phyloP scores from a whole-genome alignment of 2,329 filamentous ascomycete genomes.

The Parasarocladium wereldwijsianum region DNA sequence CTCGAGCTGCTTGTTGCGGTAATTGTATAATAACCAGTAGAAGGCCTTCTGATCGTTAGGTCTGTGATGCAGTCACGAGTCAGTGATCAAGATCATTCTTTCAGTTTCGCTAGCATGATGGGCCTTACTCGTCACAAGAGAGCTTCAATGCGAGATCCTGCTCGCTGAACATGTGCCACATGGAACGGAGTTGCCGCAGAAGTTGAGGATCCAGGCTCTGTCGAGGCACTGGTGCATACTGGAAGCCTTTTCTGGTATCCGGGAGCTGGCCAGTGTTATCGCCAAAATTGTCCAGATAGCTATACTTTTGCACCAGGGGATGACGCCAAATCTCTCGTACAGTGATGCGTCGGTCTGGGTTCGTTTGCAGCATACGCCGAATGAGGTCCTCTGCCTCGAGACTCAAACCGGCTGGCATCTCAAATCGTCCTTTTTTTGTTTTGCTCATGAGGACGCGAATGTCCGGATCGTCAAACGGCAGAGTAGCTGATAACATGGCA shows the following conservation, averaged over 20 bases:
- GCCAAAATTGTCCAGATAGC: constrained; percentile 55
- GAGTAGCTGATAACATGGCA: constrained; percentile 66
- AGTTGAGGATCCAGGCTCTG: constrained; percentile 69
- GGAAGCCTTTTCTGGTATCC: constrained; percentile 45
- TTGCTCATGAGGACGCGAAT: constrained; percentile 46
- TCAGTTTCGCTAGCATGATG: neutral
- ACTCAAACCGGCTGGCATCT: constrained; percentile 48
- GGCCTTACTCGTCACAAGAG: constrained; percentile 44
- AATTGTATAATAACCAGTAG: constrained; percentile 71
- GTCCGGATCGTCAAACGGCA: constrained; percentile 66
- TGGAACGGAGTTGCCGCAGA: constrained; percentile 68
- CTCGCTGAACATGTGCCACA: constrained; percentile 80
- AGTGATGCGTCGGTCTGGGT: constrained; percentile 65
- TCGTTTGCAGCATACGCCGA: constrained; percentile 59
- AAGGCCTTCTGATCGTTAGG: constrained; percentile 87
- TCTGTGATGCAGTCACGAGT: constrained; percentile 28
- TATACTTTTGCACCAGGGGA: constrained; percentile 72
- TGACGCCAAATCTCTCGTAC: constrained; percentile 77
- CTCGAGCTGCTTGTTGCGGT: constrained; percentile 72
- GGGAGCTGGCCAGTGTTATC: constrained; percentile 36
- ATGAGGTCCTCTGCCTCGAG: constrained; percentile 65
- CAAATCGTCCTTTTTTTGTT: constrained; percentile 44
- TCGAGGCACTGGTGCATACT: constrained; percentile 40
- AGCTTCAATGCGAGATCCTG: constrained; percentile 56
- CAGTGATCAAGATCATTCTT: neutral